Evolutionary conservation across 202 grass and related monocot genomes (phyloP).

Genomic region (Dendrocalamus latiflorus): DNA sequence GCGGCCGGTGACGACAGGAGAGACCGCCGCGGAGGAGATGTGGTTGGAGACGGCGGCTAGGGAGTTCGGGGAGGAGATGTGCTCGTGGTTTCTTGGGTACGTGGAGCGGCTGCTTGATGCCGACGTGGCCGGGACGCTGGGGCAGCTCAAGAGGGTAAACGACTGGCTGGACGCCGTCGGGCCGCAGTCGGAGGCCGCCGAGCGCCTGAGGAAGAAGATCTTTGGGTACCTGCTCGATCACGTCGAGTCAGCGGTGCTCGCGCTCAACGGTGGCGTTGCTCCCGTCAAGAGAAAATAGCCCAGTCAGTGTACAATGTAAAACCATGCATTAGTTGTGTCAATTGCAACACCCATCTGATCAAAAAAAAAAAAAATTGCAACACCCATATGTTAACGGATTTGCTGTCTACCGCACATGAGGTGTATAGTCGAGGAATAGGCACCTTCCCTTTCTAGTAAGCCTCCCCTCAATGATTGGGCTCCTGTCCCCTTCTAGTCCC

Average conservation of each 20-base stretch:
- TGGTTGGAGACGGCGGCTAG: conserved; percentile 36
- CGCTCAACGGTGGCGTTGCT: not conserved
- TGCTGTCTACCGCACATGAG: too few relatives aligned
- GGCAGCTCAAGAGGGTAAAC: conserved; percentile 82
- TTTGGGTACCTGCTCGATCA: conserved; percentile 77
- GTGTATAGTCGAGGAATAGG: too few relatives aligned
- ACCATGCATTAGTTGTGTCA: too few relatives aligned
- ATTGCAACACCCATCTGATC: too few relatives aligned
- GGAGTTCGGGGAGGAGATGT: conserved; percentile 47
- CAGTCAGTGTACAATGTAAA: too few relatives aligned
- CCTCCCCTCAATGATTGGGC: too few relatives aligned
- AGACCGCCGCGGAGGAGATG: conserved; percentile 4
- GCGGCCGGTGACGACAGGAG: not conserved
- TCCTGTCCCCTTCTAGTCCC: too few relatives aligned
- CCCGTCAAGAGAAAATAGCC: too few relatives aligned
- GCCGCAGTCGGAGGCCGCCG: not conserved
- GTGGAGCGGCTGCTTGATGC: conserved; percentile 65
- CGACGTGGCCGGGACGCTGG: conserved; percentile 64
- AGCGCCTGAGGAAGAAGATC: conserved; percentile 49
- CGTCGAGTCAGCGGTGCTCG: conserved; percentile 74
- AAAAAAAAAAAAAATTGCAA: too few relatives aligned
- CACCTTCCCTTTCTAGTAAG: too few relatives aligned
- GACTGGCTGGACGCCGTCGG: conserved; percentile 62
- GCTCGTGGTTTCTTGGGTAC: conserved; percentile 64
- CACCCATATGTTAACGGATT: too few relatives aligned